Percentiles rank a stretch among this genome's conserved stretches.
Conservation (phyloP, 2,329 filamentous ascomycete species). For the Trichoderma sp. region DNA sequence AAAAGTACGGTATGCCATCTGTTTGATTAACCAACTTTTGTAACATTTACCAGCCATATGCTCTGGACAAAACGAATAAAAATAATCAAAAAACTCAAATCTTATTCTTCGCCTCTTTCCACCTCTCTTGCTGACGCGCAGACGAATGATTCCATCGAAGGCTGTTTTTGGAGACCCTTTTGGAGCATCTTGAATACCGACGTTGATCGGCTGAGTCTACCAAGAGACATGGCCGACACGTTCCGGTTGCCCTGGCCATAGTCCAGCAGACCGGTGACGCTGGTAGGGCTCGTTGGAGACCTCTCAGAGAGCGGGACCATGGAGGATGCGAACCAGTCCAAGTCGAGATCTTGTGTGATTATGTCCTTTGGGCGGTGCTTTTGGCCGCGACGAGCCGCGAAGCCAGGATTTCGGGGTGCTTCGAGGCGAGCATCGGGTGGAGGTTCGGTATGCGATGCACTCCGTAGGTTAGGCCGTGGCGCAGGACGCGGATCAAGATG, state of each 20-base stretch:
- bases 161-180: conserved; percentile 8
- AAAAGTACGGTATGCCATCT: conserved; percentile 10
- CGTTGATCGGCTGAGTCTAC: neutral
- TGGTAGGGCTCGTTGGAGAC: neutral
- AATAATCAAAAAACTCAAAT: conserved; percentile 15
- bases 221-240: neutral
- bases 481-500: neutral
- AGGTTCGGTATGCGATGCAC: neutral
- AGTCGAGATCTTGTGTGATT: neutral
- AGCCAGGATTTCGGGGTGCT: neutral
- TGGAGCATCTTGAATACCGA: conserved; percentile 11
- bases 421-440: neutral
- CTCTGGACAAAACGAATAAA: conserved; percentile 12
- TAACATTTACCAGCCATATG: conserved; percentile 16
- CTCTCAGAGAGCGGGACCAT: neutral
- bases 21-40: conserved; percentile 7
- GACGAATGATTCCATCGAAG: conserved; percentile 32
- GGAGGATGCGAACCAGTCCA: neutral
- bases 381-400: neutral
- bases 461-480: neutral
- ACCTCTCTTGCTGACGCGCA: conserved; percentile 29
- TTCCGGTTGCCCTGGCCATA: neutral
- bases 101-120: conserved; percentile 12
- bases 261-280: neutral
- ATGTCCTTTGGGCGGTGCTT: neutral